These are phyloP conservation scores for Logfia minima DNA, from an alignment of 129 eudicot genomes.

Conservation along the genomic window DNA sequence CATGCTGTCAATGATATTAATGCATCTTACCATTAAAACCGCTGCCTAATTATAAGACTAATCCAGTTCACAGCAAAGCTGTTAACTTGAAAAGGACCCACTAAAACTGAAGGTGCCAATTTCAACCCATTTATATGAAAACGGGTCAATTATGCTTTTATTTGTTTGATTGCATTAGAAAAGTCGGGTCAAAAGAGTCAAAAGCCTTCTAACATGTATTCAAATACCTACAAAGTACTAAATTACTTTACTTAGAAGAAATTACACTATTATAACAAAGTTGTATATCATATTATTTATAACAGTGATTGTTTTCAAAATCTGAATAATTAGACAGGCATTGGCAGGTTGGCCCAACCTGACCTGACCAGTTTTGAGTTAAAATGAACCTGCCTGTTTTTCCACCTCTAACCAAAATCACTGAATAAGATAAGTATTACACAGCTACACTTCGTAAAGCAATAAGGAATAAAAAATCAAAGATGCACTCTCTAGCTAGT, in stretches of 20 bases:
- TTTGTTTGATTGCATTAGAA: background rate
- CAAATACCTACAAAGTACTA: background rate
- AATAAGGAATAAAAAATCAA: background rate
- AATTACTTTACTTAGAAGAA: background rate
- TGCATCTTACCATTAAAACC: background rate
- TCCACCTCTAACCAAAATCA: background rate
- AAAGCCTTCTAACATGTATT: background rate
- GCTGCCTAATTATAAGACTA: background rate
- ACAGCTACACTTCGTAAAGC: background rate
- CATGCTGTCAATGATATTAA: background rate
- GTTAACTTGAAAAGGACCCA: background rate
- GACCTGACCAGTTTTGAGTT: background rate
- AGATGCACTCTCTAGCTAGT: constrained; percentile 6
- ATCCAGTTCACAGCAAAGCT: background rate
- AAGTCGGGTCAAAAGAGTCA: background rate
- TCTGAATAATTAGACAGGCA: background rate
- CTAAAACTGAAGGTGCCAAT: background rate
- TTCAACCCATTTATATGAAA: background rate
- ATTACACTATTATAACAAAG: background rate
- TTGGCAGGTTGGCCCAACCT: background rate
- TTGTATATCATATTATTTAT: background rate
- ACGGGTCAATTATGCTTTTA: background rate
- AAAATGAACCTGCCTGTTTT: background rate
- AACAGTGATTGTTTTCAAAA: background rate
- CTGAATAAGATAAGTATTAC: constrained; percentile 1